Conservation (phyloP, 169 alveolate species). For the Babesia sp. region DNA sequence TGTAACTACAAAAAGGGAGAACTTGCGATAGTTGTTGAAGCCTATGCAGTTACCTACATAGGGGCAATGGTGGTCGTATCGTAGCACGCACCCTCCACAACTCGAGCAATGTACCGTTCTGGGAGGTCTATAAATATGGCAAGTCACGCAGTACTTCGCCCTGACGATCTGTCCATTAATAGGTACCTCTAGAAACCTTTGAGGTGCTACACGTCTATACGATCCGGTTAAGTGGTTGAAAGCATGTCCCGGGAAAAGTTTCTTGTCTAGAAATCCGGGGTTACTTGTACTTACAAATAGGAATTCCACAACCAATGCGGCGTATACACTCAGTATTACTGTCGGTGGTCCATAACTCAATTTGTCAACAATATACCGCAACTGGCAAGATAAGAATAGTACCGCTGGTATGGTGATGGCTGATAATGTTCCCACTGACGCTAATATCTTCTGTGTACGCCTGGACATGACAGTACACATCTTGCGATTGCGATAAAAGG, state of each 20-base stretch:
- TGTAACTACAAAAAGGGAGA: slow-evolving; percentile 74
- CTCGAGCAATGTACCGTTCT: slow-evolving; percentile 89
- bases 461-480: background rate
- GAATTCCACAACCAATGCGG: slow-evolving; percentile 24
- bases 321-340: slow-evolving; percentile 3
- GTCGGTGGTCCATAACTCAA: slow-evolving; percentile 11
- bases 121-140: slow-evolving; percentile 86
- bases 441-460: slow-evolving; percentile 8
- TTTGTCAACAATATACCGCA: slow-evolving; percentile 4
- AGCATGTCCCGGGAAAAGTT: slow-evolving; percentile 29
- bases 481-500: slow-evolving; percentile 10
- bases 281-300: slow-evolving; percentile 20
- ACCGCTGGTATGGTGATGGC: slow-evolving; percentile 37
- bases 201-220: slow-evolving; percentile 72
- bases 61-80: slow-evolving; percentile 93
- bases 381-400: slow-evolving; percentile 29
- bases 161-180: slow-evolving; percentile 73
- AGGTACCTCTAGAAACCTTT: slow-evolving; percentile 66
- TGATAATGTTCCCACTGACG: slow-evolving; percentile 14
- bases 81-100: slow-evolving; percentile 88
- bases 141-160: slow-evolving; percentile 81
- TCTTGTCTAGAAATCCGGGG: slow-evolving; percentile 55
- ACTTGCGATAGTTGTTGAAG: slow-evolving; percentile 82
- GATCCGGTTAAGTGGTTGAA: slow-evolving; percentile 67
- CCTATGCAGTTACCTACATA: slow-evolving; percentile 89